These are phyloP conservation scores for Chamaecyparis obtusa DNA, from an alignment of 75 land plant genomes.

Conservation along the genomic window DNA sequence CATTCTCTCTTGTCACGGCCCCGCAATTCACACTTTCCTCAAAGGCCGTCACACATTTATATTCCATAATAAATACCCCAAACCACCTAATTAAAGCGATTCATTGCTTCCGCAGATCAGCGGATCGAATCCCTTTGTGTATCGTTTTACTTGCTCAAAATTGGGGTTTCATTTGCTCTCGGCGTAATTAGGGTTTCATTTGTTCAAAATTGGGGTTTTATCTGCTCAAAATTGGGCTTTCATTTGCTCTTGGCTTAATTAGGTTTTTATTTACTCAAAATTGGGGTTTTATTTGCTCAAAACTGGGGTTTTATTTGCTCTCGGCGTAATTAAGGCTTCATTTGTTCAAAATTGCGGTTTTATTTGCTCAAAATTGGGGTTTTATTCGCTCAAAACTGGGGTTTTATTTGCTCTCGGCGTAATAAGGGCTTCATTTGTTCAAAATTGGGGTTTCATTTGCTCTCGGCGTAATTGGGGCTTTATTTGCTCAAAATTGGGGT, in stretches of 20 bases:
- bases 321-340: no score
- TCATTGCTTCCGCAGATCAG: not conserved
- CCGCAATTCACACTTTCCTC: not conserved
- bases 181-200: no score
- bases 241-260: no score
- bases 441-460: not conserved
- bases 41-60: not conserved
- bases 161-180: no score
- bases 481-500: not conserved
- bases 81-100: not conserved
- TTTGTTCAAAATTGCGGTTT: no score
- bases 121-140: not conserved
- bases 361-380: no score
- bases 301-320: no score
- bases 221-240: no score
- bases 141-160: no score
- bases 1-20: not conserved
- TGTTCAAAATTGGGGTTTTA: not conserved
- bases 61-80: not conserved
- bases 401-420: not conserved
- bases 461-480: no score
- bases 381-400: not conserved
- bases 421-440: no score
- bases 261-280: not conserved
- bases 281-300: not conserved